Conservation (phyloP, 495 filamentous ascomycete genomes). For the Staphylotrichum tortipilum region DNA sequence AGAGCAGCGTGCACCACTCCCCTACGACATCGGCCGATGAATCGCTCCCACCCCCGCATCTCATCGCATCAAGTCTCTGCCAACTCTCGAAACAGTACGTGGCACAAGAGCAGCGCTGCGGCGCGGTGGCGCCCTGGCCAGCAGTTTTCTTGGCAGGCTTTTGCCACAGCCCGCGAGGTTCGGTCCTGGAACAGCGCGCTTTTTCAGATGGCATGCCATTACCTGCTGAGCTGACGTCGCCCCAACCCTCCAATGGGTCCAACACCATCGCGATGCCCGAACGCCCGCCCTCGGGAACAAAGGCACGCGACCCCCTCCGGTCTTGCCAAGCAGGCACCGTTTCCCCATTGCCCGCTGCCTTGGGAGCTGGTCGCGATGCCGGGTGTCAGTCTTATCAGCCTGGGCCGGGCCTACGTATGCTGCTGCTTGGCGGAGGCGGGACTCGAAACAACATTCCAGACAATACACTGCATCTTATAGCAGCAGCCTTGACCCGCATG, state of each 20-base stretch:
- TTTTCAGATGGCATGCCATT: slow-evolving; percentile 2
- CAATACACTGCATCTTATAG: not conserved
- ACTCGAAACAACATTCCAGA: slow-evolving; percentile 1
- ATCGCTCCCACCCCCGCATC: not conserved
- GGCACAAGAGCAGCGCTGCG: slow-evolving; percentile 6
- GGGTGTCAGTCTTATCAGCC: not conserved
- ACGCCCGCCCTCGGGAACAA: not conserved
- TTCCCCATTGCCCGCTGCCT: not conserved
- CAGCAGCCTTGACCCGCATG: slow-evolving; percentile 4
- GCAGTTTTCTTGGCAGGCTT: slow-evolving; percentile 8
- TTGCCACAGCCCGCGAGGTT: too few species aligned
- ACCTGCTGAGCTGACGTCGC: slow-evolving; percentile 20
- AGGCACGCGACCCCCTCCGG: not conserved
- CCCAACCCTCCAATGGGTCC: not conserved
- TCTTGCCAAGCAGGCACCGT: slow-evolving; percentile 25
- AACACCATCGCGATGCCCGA: not conserved
- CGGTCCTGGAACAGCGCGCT: slow-evolving; percentile 8
- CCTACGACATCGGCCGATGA: not conserved
- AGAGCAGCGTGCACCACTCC: too few species aligned
- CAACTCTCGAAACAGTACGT: slow-evolving; percentile 7
- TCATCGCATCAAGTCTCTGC: not conserved
- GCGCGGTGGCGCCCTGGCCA: slow-evolving; percentile 2
- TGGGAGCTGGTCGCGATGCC: not conserved
- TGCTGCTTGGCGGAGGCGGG: not conserved
- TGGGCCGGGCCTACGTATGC: slow-evolving; percentile 9